Evolutionary conservation across 306 rosid species (phyloP), one percentile per base, ranked within the genome.

Genomic region (Lathyrus sativus): DNA sequence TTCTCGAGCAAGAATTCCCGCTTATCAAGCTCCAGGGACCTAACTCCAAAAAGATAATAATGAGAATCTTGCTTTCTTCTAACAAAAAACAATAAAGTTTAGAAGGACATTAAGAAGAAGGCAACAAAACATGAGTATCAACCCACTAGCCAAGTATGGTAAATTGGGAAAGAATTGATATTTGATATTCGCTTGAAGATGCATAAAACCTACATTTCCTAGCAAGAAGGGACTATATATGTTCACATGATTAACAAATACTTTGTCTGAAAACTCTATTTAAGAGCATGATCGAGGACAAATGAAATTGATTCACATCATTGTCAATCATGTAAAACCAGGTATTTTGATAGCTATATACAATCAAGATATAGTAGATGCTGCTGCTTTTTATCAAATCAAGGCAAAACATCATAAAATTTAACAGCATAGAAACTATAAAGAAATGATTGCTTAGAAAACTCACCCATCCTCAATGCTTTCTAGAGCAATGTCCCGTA

Each of bases 1-100:
- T 89, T 87, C 60, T 97, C 99, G 43, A 95, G 89, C 68, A 88
- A 62, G 81, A 95, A 95, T 57, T 91, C 99, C 31, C 75, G 82
- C 69, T 85, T 88, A 76, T 91, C 97, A 74, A 95, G 89, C 92
- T 85, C 95, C 95, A 95, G 43, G 48, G 91, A 85, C 79, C 97
- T 91, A 63, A 70, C 44, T 71, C 69, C 67, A 67, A 77, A 80
- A 71, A 5, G 72, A 72, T 37, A 35, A 56, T 59, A 57, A 73
- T 69, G 62, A 69, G 65, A 74, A 65, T 64, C 18, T 18, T 55
- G 41, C 28, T 71, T 74, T 74, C 45, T 81, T 59, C 42, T 67
- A 29, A 55, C 41, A 38, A 54, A 72, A 73, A 61, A 68, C 41
- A 62, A 39, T 11, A 62, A 60, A 50, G 61, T 41, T 39, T 67